Evolutionary conservation across 805 yeast genomes (phyloP).

Genomic region (Wickerhamomyces hampshirensis): DNA sequence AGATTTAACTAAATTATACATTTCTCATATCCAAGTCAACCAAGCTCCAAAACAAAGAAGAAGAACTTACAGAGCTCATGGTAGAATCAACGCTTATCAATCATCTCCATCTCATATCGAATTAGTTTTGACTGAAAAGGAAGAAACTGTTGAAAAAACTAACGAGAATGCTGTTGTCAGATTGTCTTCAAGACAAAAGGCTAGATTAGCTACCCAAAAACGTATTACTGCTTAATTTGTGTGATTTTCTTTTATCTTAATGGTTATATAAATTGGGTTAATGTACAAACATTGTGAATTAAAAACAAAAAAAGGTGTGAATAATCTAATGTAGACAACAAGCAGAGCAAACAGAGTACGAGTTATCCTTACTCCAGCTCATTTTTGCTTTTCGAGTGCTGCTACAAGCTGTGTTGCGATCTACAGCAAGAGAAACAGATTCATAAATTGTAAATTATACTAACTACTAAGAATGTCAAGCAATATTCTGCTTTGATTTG

Average conservation of each 20-base stretch:
- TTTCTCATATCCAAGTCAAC: slow-evolving; percentile 99
- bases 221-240: slow-evolving; percentile 61
- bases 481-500: not conserved
- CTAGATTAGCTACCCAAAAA: slow-evolving; percentile 86
- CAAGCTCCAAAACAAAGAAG: slow-evolving; percentile 99
- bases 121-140: slow-evolving; percentile 92
- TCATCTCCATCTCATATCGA: slow-evolving; percentile 99
- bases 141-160: slow-evolving; percentile 91
- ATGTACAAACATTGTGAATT: not conserved
- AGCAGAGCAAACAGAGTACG: too few species aligned
- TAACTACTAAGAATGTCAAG: too few species aligned
- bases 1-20: slow-evolving; percentile 88
- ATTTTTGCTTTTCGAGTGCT: too few species aligned
- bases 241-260: too few species aligned
- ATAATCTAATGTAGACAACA: too few species aligned
- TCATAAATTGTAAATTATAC: too few species aligned
- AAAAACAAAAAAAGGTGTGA: too few species aligned
- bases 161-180: slow-evolving; percentile 62
- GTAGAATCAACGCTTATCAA: slow-evolving; percentile 99
- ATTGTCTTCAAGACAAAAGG: slow-evolving; percentile 88
- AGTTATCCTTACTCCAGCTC: too few species aligned
- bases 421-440: too few species aligned
- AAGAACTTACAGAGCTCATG: slow-evolving; percentile 99
- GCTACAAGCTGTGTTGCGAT: too few species aligned
- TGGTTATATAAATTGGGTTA: not conserved